Conservation (phyloP, 306 rosid species). For the Senna tora region DNA sequence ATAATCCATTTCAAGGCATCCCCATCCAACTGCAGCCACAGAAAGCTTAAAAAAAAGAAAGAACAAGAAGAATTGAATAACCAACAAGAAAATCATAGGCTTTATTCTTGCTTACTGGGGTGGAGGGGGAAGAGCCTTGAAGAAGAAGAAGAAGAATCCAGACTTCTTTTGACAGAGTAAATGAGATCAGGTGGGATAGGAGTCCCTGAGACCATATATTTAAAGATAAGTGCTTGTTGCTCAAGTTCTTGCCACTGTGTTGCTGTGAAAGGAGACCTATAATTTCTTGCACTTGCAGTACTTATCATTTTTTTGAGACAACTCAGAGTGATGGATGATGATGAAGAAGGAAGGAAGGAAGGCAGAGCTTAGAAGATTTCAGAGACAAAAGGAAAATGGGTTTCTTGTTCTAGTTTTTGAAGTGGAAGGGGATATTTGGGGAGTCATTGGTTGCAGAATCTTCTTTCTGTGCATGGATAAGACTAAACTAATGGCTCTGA, state of each 20-base stretch:
- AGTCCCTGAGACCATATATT: conserved; percentile 9
- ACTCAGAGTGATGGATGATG: no score
- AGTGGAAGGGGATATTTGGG: not conserved
- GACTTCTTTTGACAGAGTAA: conserved; percentile 5
- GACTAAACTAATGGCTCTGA: conserved; percentile 18
- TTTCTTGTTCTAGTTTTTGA: not conserved
- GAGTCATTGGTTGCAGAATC: conserved; percentile 7
- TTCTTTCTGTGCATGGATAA: conserved; percentile 20
- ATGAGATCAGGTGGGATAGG: conserved; percentile 27
- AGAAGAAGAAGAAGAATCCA: conserved; percentile 8
- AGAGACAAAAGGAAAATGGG: conserved; percentile 10
- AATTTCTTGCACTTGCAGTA: not conserved
- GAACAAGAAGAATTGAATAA: not conserved
- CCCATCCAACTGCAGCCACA: conserved; percentile 84
- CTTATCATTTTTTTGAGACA: conserved; percentile 21
- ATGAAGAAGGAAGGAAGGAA: no score
- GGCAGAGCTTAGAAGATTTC: not conserved
- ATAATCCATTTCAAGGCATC: conserved; percentile 92
- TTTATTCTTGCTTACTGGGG: not conserved
- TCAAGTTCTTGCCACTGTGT: conserved; percentile 24
- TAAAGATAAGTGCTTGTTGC: conserved; percentile 14
- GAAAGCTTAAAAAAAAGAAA: not conserved
- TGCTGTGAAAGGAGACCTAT: conserved; percentile 16
- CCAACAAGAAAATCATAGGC: not conserved
- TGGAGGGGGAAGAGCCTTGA: conserved; percentile 28